Evolutionary conservation across 192 early-diverging fungal species (phyloP), one percentile per base, ranked within the genome.

Genomic region (Backusella morwellensis): DNA sequence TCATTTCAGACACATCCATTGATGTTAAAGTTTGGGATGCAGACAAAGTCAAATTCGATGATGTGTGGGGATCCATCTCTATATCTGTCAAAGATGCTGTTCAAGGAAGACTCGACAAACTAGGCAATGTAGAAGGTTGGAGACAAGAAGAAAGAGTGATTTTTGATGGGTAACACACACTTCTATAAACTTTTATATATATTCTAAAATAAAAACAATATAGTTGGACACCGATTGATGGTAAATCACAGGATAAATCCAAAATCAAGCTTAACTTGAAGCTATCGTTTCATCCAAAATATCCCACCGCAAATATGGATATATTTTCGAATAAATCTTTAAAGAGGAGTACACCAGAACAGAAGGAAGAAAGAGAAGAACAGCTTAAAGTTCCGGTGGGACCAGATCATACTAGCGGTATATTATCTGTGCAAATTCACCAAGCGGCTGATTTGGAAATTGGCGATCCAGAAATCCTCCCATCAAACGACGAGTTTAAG

Each of bases 11-110:
- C 1, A 76, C 66, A 15, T 44, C 47, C 4, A 59, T 80, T 4
- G 74, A 80, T 72, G 19, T 80, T 8, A 80, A 75, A n/a, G 70
- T 80, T 1, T 80, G 79, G 79, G 79, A 80, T 54, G 79, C 79
- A 9, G 79, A 80, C 15, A 80, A 80, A 29, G 44, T 80, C 5
- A 73, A 75, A 41, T 72, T 67, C 54, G 79, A 80, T 38, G 74
- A 80, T 21, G 9, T 56, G 0, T 80, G 79, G 79, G 79, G 79
- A 11, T 52, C 59, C 26, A 17, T 76, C 7, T 72, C 69, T 17
- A 41, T 80, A 14, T 35, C 74, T 9, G 74, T 76, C 15, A 80
- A 73, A 36, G 74, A 76, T 17, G 41, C 68, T 0, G 75, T 73
- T 7, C 41, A 63, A 4, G 74, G 66, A n/a, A 59, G 54, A 50